Percentiles rank a stretch among this genome's conserved stretches.
These are phyloP conservation scores for Fusarium sp. DNA, from an alignment of 2,329 filamentous ascomycete species.

Conservation along the genomic window DNA sequence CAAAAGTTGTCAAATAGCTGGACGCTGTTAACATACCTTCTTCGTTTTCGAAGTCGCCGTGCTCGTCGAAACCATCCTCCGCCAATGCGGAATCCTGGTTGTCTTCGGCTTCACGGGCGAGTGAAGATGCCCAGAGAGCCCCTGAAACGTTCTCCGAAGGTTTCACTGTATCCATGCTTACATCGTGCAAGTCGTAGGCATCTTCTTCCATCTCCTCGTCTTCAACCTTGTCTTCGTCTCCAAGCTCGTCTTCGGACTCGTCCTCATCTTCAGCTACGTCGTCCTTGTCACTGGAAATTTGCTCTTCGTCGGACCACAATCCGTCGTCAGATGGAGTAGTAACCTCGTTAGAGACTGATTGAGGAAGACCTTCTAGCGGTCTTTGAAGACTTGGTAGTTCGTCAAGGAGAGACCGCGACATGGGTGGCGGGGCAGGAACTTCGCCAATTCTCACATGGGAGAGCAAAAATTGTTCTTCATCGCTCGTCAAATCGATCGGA, in stretches of 20 bases:
- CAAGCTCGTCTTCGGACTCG: neutral
- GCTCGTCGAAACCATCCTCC: constrained; percentile 38
- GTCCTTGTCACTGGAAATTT: neutral
- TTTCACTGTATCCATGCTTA: constrained; percentile 37
- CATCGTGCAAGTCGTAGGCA: constrained; percentile 24
- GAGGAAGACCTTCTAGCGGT: neutral
- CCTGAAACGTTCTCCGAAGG: constrained; percentile 23
- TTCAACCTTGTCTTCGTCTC: neutral
- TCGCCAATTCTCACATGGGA: constrained; percentile 30
- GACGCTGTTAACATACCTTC: constrained; percentile 19
- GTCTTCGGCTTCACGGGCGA: neutral
- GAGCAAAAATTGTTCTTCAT: constrained; percentile 33
- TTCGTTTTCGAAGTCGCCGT: constrained; percentile 39
- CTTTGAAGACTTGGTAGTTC: neutral
- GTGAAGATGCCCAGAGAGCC: constrained; percentile 1
- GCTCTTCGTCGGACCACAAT: constrained; percentile 21
- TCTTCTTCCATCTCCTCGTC: constrained; percentile 7
- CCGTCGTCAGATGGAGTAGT: neutral
- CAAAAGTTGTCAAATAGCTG: constrained; percentile 9
- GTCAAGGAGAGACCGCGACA: neutral
- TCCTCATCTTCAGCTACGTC: too few species aligned
- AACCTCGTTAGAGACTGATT: neutral
- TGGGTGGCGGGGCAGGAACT: neutral
- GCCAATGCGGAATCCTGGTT: constrained; percentile 7
- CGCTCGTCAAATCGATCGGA: constrained; percentile 43